Base-by-base conservation (phyloP, 179 eudicot genomes). In the Beta macrorhiza region DNA sequence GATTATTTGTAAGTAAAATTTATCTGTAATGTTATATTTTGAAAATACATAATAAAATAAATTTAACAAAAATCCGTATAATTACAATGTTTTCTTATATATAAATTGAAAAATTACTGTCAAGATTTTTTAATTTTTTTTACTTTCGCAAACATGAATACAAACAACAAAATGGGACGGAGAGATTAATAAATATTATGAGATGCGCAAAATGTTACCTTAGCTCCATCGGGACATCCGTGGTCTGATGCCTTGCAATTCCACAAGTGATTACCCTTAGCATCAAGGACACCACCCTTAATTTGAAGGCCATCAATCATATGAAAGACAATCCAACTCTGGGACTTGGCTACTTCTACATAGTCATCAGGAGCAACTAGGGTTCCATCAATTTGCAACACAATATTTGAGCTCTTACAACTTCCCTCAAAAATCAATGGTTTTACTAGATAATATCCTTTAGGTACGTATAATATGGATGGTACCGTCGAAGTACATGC, bases 221-320 rank as follows among this genome's bases (percentile, higher is more conserved):
- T 70, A 32, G 85, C 82, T 6, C 89, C 89, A 0, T 1, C 7
- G 25, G 78, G 80, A 74, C 87, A 82, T 5, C 61, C 42, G 5
- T 72, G 45, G 0, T 32, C 61, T 53, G 32, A 14, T 4, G n/a
- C n/a, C 82, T 84, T 85, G 52, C 89, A 87, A 69, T 68, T 59
- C 89, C 89, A 87, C 69, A 87, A 68, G 5, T 10, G 5, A 13
- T 79, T 20, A 0, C 89, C 89, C 81, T 78, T 83, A 74, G 79
- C 87, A 70, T 87, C 83, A 56, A 87, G 76, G 65, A 47, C 67
- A 72, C 89, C 89, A 47, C 87, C 85, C 78, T 78, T 74, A 57
- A 79, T 72, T 69, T 70, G 68, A 56, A 81, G 83, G 44, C 87
- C 82, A 61, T 80, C 25, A 29, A 86, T 81, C 5, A 2, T 1